These are phyloP conservation scores for Lyophyllum semitale DNA, from an alignment of 768 basidiomycete genomes.

Conservation along the genomic window DNA sequence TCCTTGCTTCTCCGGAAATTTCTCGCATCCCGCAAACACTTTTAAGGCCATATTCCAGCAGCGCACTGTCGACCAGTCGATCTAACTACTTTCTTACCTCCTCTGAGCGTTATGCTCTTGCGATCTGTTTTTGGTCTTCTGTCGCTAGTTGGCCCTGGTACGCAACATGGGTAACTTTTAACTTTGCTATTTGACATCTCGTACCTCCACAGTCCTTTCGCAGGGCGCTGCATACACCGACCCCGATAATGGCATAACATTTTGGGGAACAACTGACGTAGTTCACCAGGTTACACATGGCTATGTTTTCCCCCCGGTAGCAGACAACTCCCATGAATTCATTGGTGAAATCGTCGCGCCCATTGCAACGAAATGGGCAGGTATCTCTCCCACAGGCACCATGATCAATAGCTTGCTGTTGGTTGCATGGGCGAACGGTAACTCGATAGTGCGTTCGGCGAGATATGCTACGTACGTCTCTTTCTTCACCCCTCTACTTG, in stretches of 20 bases:
- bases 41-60: constrained; percentile 19
- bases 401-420: constrained; percentile 60
- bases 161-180: constrained; percentile 6
- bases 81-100: constrained; percentile 9
- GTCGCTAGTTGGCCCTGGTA: constrained; percentile 43
- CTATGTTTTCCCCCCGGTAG: constrained; percentile 53
- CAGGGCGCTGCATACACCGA: constrained; percentile 52
- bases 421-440: constrained; percentile 63
- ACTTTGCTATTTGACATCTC: not conserved
- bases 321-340: constrained; percentile 49
- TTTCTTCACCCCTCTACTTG: not conserved
- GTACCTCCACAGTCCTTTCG: constrained; percentile 34
- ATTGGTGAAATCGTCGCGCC: constrained; percentile 66
- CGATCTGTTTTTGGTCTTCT: constrained; percentile 36
- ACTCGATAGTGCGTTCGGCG: constrained; percentile 51
- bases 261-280: constrained; percentile 45
- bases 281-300: constrained; percentile 47
- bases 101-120: constrained; percentile 31
- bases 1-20: constrained; percentile 24
- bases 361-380: constrained; percentile 55
- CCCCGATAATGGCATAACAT: constrained; percentile 56
- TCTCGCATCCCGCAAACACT: constrained; percentile 20
- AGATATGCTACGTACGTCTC: constrained; percentile 53
- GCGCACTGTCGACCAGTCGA: not conserved
- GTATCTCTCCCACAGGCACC: constrained; percentile 51